A percentile compares a stretch with the other conserved stretches of the same genome.
Evolutionary conservation across 345 rosid species (phyloP).

Genomic region (Boechera stricta): DNA sequence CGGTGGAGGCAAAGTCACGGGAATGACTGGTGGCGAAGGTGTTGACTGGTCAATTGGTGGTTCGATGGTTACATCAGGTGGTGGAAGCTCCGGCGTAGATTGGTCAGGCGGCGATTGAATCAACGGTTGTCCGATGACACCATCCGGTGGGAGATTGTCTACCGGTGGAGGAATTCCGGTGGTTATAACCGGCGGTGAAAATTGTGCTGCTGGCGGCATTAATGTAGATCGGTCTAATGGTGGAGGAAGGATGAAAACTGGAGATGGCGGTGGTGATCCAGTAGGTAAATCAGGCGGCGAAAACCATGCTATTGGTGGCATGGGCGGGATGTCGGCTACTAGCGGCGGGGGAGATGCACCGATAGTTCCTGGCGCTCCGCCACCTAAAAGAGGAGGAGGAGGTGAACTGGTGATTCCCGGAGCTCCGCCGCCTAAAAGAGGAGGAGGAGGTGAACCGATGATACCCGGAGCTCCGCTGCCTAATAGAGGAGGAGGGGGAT

Average conservation of each 20-base stretch:
- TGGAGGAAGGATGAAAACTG: constrained; percentile 29
- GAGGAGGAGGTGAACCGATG: constrained; percentile 10
- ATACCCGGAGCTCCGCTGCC: constrained; percentile 11
- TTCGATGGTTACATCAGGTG: constrained; percentile 36
- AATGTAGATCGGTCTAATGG: constrained; percentile 34
- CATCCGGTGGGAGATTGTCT: constrained; percentile 23
- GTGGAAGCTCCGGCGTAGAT: constrained; percentile 27
- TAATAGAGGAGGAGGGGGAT: neutral
- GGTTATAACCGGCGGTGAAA: constrained; percentile 24
- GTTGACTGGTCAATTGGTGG: constrained; percentile 41
- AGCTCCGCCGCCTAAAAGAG: constrained; percentile 5
- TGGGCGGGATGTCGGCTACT: constrained; percentile 25
- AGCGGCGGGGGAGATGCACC: neutral
- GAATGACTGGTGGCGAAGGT: constrained; percentile 30
- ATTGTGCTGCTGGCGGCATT: constrained; percentile 30
- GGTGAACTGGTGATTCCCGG: neutral
- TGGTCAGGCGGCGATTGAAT: constrained; percentile 32
- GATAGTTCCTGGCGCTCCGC: neutral
- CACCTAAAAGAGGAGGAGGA: constrained; percentile 18
- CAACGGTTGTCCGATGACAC: constrained; percentile 25
- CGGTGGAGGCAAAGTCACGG: constrained; percentile 23
- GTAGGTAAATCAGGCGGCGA: constrained; percentile 24
- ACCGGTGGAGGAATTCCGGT: constrained; percentile 34
- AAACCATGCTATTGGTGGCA: constrained; percentile 39
- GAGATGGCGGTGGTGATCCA: constrained; percentile 27